Evolutionary conservation across 352 stramenopile species (phyloP).

Genomic region (Pythium brachiatum): DNA sequence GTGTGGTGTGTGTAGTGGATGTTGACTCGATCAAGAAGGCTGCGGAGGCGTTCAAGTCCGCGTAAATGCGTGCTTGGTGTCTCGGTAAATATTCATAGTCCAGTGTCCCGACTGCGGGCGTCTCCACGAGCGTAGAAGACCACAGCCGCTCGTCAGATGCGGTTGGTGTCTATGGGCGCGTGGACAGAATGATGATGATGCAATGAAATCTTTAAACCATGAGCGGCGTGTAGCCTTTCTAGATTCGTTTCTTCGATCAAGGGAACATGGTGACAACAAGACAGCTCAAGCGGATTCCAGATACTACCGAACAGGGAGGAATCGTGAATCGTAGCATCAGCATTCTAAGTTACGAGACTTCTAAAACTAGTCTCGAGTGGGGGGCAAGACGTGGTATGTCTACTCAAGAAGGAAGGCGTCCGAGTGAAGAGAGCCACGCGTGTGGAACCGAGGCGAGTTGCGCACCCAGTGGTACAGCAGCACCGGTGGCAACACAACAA

Average conservation of each 20-base stretch:
- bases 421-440: slow-evolving; percentile 35
- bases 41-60: slow-evolving; percentile 73
- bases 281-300: background rate
- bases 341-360: background rate
- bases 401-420: slow-evolving; percentile 30
- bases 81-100: slow-evolving; percentile 28
- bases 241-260: background rate
- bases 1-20: slow-evolving; percentile 35
- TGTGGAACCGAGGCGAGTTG: slow-evolving; percentile 39
- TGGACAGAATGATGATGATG: slow-evolving; percentile 20
- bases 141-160: background rate
- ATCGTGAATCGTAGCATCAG: background rate
- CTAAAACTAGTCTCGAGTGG: no score
- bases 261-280: background rate
- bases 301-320: background rate
- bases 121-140: background rate
- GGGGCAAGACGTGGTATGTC: background rate
- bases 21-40: slow-evolving; percentile 84
- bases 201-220: slow-evolving; percentile 19
- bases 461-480: slow-evolving; percentile 60
- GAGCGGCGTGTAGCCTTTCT: background rate
- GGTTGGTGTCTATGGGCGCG: slow-evolving; percentile 6
- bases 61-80: slow-evolving; percentile 33
- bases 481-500: slow-evolving; percentile 67
- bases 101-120: slow-evolving; percentile 6